A percentile compares a stretch with the other conserved stretches of the same genome.
Evolutionary conservation across 2,329 filamentous ascomycete genomes (phyloP).

Genomic region (Fusarium sp.): DNA sequence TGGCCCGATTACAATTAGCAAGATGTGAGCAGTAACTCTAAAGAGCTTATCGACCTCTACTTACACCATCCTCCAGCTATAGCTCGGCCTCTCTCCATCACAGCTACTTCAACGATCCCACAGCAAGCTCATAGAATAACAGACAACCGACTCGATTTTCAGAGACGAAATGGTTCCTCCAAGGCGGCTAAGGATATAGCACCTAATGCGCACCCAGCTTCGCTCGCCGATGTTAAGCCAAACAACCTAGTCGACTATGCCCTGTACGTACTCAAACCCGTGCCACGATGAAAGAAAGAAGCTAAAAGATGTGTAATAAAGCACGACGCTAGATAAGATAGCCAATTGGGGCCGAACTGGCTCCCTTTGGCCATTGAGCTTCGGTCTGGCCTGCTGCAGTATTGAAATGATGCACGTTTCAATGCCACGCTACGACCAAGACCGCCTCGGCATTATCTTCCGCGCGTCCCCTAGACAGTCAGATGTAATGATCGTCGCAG

Average conservation of each 20-base stretch:
- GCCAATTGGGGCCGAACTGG: conserved; percentile 67
- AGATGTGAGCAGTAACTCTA: neutral
- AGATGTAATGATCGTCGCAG: conserved; percentile 74
- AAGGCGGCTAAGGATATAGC: neutral
- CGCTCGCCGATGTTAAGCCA: conserved; percentile 14
- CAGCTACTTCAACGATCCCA: neutral
- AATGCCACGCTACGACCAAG: conserved; percentile 70
- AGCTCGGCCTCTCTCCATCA: neutral
- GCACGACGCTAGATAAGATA: conserved; percentile 63
- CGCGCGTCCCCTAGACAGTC: conserved; percentile 72
- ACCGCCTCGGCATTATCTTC: conserved; percentile 73
- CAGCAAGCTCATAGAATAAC: neutral
- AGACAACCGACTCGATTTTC: neutral
- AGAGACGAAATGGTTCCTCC: neutral
- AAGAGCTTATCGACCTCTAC: neutral
- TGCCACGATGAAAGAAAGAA: accelerated
- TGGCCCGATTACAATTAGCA: neutral
- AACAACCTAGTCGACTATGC: conserved; percentile 24
- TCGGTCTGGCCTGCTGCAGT: conserved; percentile 70
- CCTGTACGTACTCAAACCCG: neutral
- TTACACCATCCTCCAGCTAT: conserved; percentile 10
- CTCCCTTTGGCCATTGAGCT: conserved; percentile 69
- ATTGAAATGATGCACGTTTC: conserved; percentile 73
- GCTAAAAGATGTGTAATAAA: conserved; percentile 26
- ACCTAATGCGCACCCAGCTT: neutral